Evolutionary conservation across 2,329 filamentous ascomycete species (phyloP).

Genomic region (Trichoderma atrobrunneum): DNA sequence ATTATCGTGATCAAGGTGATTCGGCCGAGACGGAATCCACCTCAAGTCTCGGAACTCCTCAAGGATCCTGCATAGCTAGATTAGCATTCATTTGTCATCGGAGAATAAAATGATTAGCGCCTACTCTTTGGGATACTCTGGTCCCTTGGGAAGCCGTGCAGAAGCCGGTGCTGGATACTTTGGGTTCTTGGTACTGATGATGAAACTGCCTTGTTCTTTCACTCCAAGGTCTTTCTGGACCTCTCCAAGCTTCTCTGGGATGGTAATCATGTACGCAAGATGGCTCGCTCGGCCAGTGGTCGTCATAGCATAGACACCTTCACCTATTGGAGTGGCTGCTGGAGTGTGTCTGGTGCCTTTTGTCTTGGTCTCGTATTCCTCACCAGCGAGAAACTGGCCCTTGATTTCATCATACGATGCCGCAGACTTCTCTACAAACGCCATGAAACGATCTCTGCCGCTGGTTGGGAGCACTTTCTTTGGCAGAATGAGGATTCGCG

Average conservation of each 20-base stretch:
- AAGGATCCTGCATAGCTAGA: constrained; percentile 49
- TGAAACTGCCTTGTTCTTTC: constrained; percentile 65
- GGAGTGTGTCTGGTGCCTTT: constrained; percentile 65
- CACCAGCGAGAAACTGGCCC: constrained; percentile 64
- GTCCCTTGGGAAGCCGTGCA: constrained; percentile 59
- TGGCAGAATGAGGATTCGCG: constrained; percentile 72
- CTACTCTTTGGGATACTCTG: constrained; percentile 70
- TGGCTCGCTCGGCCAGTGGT: constrained; percentile 70
- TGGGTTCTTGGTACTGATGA: constrained; percentile 79
- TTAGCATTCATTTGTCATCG: background rate
- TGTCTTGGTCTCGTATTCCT: constrained; percentile 74
- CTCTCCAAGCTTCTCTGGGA: constrained; percentile 66
- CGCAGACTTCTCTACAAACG: constrained; percentile 75
- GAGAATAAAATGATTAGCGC: constrained; percentile 24
- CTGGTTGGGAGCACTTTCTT: constrained; percentile 79
- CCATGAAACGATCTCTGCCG: constrained; percentile 69
- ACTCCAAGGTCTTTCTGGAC: constrained; percentile 75
- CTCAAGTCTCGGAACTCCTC: constrained; percentile 70
- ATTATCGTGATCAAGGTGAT: constrained; percentile 71
- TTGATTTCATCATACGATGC: constrained; percentile 67
- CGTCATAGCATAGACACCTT: constrained; percentile 82
- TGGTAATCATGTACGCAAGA: constrained; percentile 74
- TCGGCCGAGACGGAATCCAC: constrained; percentile 72
- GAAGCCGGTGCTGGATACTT: constrained; percentile 63
- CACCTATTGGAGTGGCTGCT: constrained; percentile 71